phyloP scores from a whole-genome alignment of 2,329 filamentous ascomycete genomes.

The Arthroderma sp. region DNA sequence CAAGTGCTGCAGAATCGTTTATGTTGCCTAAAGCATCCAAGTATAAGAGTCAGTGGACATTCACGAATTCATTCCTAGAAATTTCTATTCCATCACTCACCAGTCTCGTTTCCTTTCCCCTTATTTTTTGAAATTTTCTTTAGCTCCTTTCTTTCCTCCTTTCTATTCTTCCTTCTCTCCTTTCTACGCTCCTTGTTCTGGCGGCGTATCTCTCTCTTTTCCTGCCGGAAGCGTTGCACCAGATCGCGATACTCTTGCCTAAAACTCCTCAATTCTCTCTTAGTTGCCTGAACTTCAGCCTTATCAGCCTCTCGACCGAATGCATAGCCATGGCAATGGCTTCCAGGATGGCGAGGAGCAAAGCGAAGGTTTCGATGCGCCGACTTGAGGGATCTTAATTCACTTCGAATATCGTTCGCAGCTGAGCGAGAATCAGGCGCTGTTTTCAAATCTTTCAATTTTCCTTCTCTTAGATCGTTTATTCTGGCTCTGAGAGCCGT shows the following conservation, averaged over 20 bases:
- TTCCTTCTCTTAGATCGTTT: not conserved
- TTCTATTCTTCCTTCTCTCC: conserved; percentile 9
- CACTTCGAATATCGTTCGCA: conserved; percentile 3
- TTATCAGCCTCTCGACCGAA: conserved; percentile 4
- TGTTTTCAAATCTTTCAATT: too few relatives aligned
- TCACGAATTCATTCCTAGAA: not conserved
- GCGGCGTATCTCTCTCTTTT: conserved; percentile 13
- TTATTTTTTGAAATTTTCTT: conserved; percentile 1
- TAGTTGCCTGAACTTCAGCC: conserved; percentile 20
- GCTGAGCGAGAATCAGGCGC: too few relatives aligned
- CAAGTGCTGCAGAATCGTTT: not conserved
- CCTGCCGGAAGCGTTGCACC: conserved; percentile 17
- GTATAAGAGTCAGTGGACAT: not conserved
- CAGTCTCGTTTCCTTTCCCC: conserved; percentile 3
- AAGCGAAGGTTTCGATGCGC: conserved; percentile 7
- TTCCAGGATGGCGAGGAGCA: not conserved
- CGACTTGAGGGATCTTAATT: conserved; percentile 5
- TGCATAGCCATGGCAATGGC: not conserved
- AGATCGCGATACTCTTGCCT: conserved; percentile 26
- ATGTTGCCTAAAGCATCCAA: not conserved
- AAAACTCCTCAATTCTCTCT: conserved; percentile 25
- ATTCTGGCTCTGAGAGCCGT: not conserved
- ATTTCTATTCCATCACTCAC: not conserved
- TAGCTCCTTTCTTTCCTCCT: conserved; percentile 6
- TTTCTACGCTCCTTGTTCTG: conserved; percentile 10